Conservation (phyloP, 441 rosid species). For the Flueggea neowawraea region DNA sequence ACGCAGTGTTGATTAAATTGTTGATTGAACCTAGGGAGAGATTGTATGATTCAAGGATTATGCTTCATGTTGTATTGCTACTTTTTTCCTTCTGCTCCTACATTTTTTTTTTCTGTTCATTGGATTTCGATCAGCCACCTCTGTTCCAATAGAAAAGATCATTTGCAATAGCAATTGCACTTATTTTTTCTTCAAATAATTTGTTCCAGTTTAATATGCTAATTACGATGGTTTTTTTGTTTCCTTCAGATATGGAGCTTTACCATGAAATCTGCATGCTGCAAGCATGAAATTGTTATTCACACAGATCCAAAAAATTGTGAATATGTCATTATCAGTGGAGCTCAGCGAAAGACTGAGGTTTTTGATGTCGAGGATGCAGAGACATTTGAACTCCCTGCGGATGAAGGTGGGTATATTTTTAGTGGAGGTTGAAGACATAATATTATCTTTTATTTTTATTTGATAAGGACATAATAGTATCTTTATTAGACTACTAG, state of each 20-base stretch:
- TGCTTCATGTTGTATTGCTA: too few species aligned
- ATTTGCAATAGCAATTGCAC: background rate
- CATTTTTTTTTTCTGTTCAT: too few species aligned
- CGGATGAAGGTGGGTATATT: slow-evolving; percentile 72
- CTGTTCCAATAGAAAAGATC: background rate
- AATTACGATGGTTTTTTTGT: slow-evolving; percentile 8
- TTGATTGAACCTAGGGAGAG: too few species aligned
- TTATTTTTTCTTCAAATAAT: background rate
- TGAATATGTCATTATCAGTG: slow-evolving; percentile 82
- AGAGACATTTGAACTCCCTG: slow-evolving; percentile 88
- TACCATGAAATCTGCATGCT: slow-evolving; percentile 89
- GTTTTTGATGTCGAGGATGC: slow-evolving; percentile 90
- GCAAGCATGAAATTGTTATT: slow-evolving; percentile 82
- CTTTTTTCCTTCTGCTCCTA: too few species aligned
- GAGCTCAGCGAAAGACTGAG: slow-evolving; percentile 78
- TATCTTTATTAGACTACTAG: too few species aligned
- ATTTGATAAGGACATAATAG: too few species aligned
- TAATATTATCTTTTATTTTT: too few species aligned
- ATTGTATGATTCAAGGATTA: too few species aligned
- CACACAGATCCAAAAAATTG: slow-evolving; percentile 95
- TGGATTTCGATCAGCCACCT: too few species aligned
- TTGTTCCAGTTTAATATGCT: background rate
- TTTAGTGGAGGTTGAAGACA: too few species aligned
- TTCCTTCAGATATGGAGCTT: slow-evolving; percentile 85
- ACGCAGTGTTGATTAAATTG: too few species aligned